phyloP scores from a whole-genome alignment of 805 yeast genomes.

The Pichia rugopelliculosa region DNA sequence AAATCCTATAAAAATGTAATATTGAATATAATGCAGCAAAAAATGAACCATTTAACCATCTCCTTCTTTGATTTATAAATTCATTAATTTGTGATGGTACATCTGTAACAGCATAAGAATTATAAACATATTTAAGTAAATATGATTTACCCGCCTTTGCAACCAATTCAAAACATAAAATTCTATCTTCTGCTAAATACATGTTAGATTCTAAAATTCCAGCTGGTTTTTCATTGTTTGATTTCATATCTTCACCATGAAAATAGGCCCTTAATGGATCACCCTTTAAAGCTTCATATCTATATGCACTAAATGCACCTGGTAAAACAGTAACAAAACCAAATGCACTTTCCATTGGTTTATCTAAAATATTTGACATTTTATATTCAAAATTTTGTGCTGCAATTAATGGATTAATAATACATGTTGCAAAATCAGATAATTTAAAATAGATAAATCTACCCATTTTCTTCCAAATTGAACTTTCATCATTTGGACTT shows the following conservation, averaged over 20 bases:
- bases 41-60: conserved; percentile 96
- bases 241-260: conserved; percentile 80
- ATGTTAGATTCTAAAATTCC: conserved; percentile 90
- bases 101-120: conserved; percentile 89
- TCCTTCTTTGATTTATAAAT: conserved; percentile 81
- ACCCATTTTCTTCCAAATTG: conserved; percentile 18
- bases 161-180: conserved; percentile 88
- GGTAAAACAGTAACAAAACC: conserved; percentile 93
- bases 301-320: conserved; percentile 92
- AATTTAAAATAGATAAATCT: conserved; percentile 40
- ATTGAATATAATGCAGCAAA: conserved; percentile 88
- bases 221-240: conserved; percentile 46
- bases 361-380: conserved; percentile 88
- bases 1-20: conserved; percentile 63
- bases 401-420: conserved; percentile 80
- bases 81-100: conserved; percentile 88
- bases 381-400: conserved; percentile 96
- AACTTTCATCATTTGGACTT: conserved; percentile 26
- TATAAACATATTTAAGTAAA: conserved; percentile 74
- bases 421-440: conserved; percentile 33
- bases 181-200: conserved; percentile 96
- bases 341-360: conserved; percentile 88
- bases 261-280: conserved; percentile 83
- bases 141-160: conserved; percentile 68
- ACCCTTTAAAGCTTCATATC: conserved; percentile 74